A percentile compares a stretch with the other conserved stretches of the same genome.
Conservation (phyloP, 75 land plant genomes). For the Cupressus sempervirens region DNA sequence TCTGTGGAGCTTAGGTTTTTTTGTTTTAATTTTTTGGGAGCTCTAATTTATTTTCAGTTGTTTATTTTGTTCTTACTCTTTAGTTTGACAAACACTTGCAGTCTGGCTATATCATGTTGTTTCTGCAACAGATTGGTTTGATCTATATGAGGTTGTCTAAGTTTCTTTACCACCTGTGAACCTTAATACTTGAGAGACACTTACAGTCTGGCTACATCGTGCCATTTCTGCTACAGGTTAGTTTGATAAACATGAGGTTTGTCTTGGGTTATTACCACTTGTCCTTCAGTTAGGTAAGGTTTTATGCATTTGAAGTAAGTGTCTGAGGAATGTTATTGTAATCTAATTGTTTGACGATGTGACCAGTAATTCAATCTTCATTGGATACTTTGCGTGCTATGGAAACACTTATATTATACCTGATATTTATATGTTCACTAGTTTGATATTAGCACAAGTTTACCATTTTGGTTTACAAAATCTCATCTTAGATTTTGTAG, state of each 20-base stretch:
- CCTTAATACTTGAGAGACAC: neutral
- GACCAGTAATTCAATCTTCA: neutral
- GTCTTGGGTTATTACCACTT: neutral
- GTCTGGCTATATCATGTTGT: neutral
- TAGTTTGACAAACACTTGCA: neutral
- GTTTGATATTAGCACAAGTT: neutral
- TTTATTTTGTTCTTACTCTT: neutral
- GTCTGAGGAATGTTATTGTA: neutral
- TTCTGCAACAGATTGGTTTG: neutral
- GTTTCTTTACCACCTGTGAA: neutral
- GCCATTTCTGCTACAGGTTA: neutral
- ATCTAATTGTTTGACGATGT: neutral
- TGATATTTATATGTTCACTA: slow-evolving; percentile 5
- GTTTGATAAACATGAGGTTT: neutral
- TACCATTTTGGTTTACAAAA: neutral
- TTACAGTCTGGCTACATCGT: neutral
- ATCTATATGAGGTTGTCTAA: neutral
- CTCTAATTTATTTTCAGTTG: no score
- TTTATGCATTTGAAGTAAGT: neutral
- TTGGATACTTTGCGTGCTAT: neutral
- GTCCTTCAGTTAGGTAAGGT: neutral
- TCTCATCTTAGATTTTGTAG: neutral
- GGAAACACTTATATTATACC: neutral
- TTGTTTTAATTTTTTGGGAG: no score
- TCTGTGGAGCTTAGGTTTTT: no score